Conservation (phyloP, 2,329 filamentous ascomycete genomes). For the Zymoseptoria brevis region DNA sequence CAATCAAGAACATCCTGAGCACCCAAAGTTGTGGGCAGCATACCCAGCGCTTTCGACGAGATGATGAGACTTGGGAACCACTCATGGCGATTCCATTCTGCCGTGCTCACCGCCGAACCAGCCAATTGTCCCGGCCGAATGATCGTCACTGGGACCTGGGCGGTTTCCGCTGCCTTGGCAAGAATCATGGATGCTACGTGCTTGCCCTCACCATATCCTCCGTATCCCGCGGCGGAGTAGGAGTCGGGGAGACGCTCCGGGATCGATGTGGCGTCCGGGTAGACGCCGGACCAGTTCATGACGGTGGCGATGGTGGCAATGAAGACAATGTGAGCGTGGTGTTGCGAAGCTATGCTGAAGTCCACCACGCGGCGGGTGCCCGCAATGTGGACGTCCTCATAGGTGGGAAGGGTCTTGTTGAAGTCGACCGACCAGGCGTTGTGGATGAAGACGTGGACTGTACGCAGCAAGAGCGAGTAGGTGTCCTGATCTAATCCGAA, state of each 20-base stretch:
- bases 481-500: slow-evolving; percentile 21
- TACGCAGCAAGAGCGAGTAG: slow-evolving; percentile 17
- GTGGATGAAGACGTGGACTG: slow-evolving; percentile 29
- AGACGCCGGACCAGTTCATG: slow-evolving; percentile 17
- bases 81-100: slow-evolving; percentile 34
- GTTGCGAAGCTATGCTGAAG: slow-evolving; percentile 18
- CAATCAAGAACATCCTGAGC: slow-evolving; percentile 32
- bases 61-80: slow-evolving; percentile 36
- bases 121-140: slow-evolving; percentile 23
- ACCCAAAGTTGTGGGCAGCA: slow-evolving; percentile 32
- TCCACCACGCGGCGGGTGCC: slow-evolving; percentile 24
- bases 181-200: slow-evolving; percentile 30
- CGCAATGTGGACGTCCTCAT: slow-evolving; percentile 23
- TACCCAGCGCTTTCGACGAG: slow-evolving; percentile 30
- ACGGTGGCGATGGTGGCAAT: slow-evolving; percentile 34
- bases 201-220: slow-evolving; percentile 35
- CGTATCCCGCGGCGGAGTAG: slow-evolving; percentile 4
- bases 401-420: slow-evolving; percentile 28
- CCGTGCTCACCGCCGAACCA: slow-evolving; percentile 18
- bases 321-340: slow-evolving; percentile 29
- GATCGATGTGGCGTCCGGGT: slow-evolving; percentile 16
- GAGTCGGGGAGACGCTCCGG: slow-evolving; percentile 24
- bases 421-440: slow-evolving; percentile 35
- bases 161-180: slow-evolving; percentile 22
- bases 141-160: slow-evolving; percentile 14